Evolutionary conservation across 192 early-diverging fungal genomes (phyloP).

Genomic region (Rhizophagus sp.): DNA sequence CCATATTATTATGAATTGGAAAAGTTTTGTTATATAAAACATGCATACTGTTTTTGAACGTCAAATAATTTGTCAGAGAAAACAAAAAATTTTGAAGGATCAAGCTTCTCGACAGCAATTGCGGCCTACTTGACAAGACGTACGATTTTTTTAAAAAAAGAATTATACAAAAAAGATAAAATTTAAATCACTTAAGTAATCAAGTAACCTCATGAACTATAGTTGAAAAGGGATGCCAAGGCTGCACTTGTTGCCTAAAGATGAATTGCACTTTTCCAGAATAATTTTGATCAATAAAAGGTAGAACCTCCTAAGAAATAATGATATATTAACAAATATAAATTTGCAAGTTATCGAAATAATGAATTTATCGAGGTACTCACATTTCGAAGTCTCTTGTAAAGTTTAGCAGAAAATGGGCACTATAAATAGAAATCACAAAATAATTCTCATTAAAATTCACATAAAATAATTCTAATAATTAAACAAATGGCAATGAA

Average conservation of each 20-base stretch:
- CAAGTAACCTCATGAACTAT: conserved; percentile 66
- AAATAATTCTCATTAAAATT: neutral
- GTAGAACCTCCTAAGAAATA: conserved; percentile 51
- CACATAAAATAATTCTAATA: too few species aligned
- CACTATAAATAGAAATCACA: conserved; percentile 37
- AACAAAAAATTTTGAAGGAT: conserved; percentile 51
- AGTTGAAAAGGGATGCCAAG: conserved; percentile 79
- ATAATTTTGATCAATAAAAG: conserved; percentile 45
- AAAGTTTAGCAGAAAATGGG: conserved; percentile 69
- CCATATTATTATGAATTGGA: neutral
- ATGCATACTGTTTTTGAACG: conserved; percentile 53
- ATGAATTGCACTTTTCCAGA: conserved; percentile 58
- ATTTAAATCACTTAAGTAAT: neutral
- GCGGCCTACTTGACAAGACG: conserved; percentile 46
- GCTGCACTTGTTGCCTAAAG: conserved; percentile 83
- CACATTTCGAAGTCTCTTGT: conserved; percentile 46
- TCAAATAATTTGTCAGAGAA: conserved; percentile 61
- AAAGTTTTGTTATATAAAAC: neutral
- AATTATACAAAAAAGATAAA: neutral
- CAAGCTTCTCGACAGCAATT: conserved; percentile 65
- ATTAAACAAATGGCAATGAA: too few species aligned
- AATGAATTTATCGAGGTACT: neutral
- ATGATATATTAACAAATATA: neutral
- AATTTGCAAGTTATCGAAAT: neutral
- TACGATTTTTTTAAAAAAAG: neutral